Base-by-base conservation (phyloP, 352 stramenopile species). In the Pythium myriotylum region DNA sequence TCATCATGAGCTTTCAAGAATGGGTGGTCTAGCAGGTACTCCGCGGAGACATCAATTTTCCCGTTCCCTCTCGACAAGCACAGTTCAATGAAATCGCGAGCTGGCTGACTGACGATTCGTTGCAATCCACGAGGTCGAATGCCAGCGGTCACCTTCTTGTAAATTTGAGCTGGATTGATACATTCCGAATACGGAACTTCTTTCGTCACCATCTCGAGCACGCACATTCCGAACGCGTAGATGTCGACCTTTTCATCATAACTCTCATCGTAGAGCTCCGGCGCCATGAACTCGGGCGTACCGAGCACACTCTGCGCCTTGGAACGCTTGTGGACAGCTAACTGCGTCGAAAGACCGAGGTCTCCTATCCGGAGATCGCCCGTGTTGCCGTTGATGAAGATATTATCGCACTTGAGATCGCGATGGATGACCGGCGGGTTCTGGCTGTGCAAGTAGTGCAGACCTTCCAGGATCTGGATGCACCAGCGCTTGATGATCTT, bases 251-350 rank as follows among this genome's bases (percentile, higher is more conserved):
- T 99, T 68, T 99, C 95, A 59, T 99, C 94, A 70, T 99, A 99
- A 51, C 79, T 95, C 71, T 99, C 96, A 54, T 99, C 97, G 70
- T 99, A 99, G 26, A 99, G 83, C 69, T 99, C 97, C 0, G 97
- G 97, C 2, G 97, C 97, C 97, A 99, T 99, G 68, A 99, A 99
- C 73, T 99, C 97, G 6, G 97, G 97, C 54, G 97, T 99, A 8
- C 97, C 97, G 7, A 99, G 77, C 33, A 99, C 96, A 75, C 91
- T 98, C 57, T 94, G 89, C 14, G 86, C 86, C 57, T 86, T 84
- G 1, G 77, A 82, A 22, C 81, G 73, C 59, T 89, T 93, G 65
- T 93, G 80, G 32, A 91, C 80, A 0, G 81, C 83, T 35, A 92
- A 54, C 53, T 95, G 84, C 51, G 88, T 92, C 17, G 84, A 92